Evolutionary conservation across 768 basidiomycete genomes (phyloP).

Genomic region (Tulasnella sp.): DNA sequence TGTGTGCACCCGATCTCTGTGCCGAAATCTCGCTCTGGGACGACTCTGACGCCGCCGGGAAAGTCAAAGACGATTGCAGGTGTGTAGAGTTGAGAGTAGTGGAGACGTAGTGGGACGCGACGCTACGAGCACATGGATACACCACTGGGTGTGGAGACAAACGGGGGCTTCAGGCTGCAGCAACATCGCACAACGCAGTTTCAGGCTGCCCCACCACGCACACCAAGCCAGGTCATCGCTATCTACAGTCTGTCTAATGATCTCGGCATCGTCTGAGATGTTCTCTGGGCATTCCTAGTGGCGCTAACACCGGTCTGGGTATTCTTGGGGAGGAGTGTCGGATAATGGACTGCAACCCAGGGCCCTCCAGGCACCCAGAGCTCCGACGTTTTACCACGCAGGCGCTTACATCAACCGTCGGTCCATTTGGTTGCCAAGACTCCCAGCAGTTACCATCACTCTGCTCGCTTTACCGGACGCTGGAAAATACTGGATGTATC

Average conservation of each 20-base stretch:
- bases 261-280: not conserved
- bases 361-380: not conserved
- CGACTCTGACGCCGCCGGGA: not conserved
- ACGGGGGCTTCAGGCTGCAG: not conserved
- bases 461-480: not conserved
- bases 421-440: not conserved
- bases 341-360: not conserved
- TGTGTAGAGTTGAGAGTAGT: not conserved
- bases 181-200: constrained; percentile 10
- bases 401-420: not conserved
- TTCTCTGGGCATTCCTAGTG: not conserved
- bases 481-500: no score
- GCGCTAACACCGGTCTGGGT: not conserved
- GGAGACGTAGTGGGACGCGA: not conserved
- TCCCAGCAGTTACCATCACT: not conserved
- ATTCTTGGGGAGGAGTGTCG: not conserved
- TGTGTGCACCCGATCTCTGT: not conserved
- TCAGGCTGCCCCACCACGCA: not conserved
- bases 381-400: not conserved
- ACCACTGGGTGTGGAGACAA: not conserved
- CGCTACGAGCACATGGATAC: not conserved
- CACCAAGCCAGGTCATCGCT: not conserved
- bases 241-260: not conserved
- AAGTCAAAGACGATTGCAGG: not conserved
- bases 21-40: not conserved